Conservation (phyloP, 768 basidiomycete species). For the Neoboletus brunneissimus region DNA sequence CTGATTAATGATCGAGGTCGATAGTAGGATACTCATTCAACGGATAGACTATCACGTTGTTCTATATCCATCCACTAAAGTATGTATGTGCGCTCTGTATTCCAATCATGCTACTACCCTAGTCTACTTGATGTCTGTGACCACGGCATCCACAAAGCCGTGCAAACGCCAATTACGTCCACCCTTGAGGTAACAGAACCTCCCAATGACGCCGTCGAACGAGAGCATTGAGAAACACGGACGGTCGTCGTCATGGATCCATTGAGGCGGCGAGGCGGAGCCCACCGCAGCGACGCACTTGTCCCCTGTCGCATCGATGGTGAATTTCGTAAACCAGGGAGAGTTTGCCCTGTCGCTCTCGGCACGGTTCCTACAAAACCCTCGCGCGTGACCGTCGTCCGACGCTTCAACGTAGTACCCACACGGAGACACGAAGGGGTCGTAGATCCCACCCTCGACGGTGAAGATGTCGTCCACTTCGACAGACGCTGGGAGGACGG, state of each 20-base stretch:
- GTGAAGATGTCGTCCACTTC: background rate
- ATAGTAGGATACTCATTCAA: too few relatives aligned
- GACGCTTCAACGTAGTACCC: slow-evolving; percentile 1
- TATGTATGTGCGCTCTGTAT: background rate
- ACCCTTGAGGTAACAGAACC: slow-evolving; percentile 1
- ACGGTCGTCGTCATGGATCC: background rate
- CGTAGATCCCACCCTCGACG: background rate
- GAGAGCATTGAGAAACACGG: background rate
- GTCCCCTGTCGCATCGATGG: slow-evolving; percentile 1
- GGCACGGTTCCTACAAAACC: background rate
- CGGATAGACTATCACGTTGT: too few relatives aligned
- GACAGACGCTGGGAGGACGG: background rate
- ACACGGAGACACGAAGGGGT: background rate
- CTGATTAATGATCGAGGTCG: too few relatives aligned
- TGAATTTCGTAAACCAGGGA: slow-evolving; percentile 3
- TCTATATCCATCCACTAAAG: background rate
- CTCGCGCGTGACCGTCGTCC: slow-evolving; percentile 6
- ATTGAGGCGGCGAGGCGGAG: background rate
- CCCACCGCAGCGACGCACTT: slow-evolving; percentile 1
- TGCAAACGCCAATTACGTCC: background rate
- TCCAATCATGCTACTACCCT: too few relatives aligned
- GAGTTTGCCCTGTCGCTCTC: background rate
- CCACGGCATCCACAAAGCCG: background rate
- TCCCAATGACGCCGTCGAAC: slow-evolving; percentile 1
- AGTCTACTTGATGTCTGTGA: background rate